Base-by-base conservation (phyloP, 305 asterid species). In the Fraxinus angustifolia region DNA sequence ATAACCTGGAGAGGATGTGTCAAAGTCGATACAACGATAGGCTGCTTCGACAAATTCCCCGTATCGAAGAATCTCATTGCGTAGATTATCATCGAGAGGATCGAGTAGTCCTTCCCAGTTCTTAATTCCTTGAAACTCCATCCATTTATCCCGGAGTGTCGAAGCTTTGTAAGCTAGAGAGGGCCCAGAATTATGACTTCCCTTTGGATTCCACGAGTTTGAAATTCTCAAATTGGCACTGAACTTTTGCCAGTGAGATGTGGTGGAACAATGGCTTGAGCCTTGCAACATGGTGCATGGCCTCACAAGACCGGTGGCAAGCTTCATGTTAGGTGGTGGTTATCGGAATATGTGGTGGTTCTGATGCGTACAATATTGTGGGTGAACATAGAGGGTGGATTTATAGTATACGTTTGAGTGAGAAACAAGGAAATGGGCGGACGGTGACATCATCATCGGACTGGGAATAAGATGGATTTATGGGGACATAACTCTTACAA, bases 71-170 rank as follows among this genome's bases (percentile, higher is more conserved):
- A 95, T 93, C 86, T 95, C 98, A n/a, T 78, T 79, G 2, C 98
- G 92, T 33, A 95, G 88, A 74, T 81, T 85, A 40, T 93, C 88
- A 76, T 95, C 97, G 4, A 95, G 97, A 2, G 98, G 99, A 79
- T 95, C 97, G 8, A 95, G 90, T 56, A 95, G 23, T 0, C 99
- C 99, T 26, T 95, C 95, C 99, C 99, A 95, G 50, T 93, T 88
- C 86, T 87, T 87, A 81, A 91, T 79, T 34, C 99, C 98, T 78
- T 95, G 99, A 19, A 90, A 85, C 31, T 95, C 99, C 98, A 80
- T 91, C 99, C 99, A 95, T 4, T 82, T 85, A 0, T 82, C 87
- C 1, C 88, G 65, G 11, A 90, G 78, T 17, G 81, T 85, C 14
- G 73, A 74, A 34, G 87, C 84, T 8, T 73, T 81, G 0, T 84